A percentile compares a stretch with the other conserved stretches of the same genome.
Conservation (phyloP, 768 basidiomycete genomes). For the Gymnopilus junonius region DNA sequence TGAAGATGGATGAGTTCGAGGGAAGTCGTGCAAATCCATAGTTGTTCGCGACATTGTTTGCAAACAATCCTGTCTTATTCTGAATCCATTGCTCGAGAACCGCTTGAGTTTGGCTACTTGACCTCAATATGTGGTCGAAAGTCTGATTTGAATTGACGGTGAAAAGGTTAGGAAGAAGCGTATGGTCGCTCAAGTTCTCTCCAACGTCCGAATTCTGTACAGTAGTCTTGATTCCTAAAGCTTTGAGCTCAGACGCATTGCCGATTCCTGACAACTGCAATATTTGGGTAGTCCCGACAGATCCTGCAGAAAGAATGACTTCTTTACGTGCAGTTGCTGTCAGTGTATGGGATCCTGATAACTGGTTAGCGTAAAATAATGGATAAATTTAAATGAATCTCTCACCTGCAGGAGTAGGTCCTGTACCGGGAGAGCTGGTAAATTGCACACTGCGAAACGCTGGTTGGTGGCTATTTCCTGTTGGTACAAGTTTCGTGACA, state of each 20-base stretch:
- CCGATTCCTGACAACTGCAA: conserved; percentile 28
- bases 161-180: conserved; percentile 17
- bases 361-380: not conserved
- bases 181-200: conserved; percentile 22
- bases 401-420: not conserved
- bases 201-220: conserved; percentile 24
- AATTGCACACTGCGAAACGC: conserved; percentile 28
- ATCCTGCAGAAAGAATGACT: conserved; percentile 24
- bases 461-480: conserved; percentile 10
- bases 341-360: not conserved
- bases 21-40: conserved; percentile 31
- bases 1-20: conserved; percentile 29
- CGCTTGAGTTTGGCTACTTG: conserved; percentile 9
- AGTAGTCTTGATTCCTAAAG: conserved; percentile 12
- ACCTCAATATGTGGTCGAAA: conserved; percentile 8
- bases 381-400: not conserved
- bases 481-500: conserved; percentile 23
- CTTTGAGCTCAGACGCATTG: conserved; percentile 12
- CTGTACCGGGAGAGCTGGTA: conserved; percentile 5
- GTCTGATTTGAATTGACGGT: conserved; percentile 8
- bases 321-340: conserved; percentile 17
- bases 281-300: conserved; percentile 25
- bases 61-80: conserved; percentile 37
- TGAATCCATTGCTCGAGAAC: conserved; percentile 28
- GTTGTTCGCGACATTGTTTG: conserved; percentile 38